phyloP scores from a whole-genome alignment of 139 green algal species.

The Volvox africanus region DNA sequence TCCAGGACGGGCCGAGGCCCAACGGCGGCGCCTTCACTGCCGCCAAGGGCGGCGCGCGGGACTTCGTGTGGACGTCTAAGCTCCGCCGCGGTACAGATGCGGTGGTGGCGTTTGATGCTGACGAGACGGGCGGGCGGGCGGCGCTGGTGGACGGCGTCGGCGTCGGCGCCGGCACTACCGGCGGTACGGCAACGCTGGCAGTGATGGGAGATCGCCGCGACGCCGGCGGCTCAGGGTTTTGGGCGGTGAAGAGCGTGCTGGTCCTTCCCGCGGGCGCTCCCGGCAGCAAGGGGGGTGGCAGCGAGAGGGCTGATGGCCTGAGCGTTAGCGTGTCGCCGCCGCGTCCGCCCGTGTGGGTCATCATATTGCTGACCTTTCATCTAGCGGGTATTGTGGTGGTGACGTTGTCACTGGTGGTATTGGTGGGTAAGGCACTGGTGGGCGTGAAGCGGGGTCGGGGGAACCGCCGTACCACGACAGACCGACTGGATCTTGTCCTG shows the following conservation, averaged over 20 bases:
- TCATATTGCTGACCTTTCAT: not conserved
- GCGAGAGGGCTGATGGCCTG: not conserved
- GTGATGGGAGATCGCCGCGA: not conserved
- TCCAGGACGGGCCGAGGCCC: not conserved
- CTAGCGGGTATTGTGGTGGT: not conserved
- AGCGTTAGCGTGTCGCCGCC: not conserved
- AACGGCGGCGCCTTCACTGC: not conserved
- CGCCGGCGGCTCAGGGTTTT: not conserved
- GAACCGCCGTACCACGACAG: not conserved
- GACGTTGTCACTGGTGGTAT: not conserved
- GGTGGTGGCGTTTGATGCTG: not conserved
- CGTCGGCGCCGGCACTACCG: not conserved
- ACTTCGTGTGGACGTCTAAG: conserved; percentile 21
- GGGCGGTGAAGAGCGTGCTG: conserved; percentile 1
- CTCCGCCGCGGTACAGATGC: not conserved
- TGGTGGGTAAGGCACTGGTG: not conserved
- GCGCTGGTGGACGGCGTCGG: not conserved
- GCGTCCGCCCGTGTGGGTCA: not conserved
- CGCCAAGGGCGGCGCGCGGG: not conserved
- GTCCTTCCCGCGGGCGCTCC: not conserved
- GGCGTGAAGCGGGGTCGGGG: not conserved
- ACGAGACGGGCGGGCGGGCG: not conserved
- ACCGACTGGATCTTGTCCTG: too few relatives aligned
- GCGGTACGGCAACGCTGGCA: not conserved
- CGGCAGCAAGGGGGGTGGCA: not conserved